Conservation (phyloP, 2,329 filamentous ascomycete genomes). For the Zymoseptoria pseudotritici region DNA sequence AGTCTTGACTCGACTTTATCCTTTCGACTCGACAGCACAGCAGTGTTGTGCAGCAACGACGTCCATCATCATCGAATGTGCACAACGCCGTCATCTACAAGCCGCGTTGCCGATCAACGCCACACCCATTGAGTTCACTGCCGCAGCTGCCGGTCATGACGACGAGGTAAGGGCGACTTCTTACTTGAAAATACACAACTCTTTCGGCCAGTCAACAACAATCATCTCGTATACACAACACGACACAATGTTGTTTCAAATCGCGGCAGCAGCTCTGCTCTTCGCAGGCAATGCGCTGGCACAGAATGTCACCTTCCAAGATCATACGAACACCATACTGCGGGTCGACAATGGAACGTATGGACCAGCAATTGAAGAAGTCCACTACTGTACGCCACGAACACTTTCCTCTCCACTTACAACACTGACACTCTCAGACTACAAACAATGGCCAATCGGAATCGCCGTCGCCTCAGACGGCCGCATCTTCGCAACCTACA, state of each 20-base stretch:
- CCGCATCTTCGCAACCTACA: constrained; percentile 41
- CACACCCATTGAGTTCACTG: not conserved
- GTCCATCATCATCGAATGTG: not conserved
- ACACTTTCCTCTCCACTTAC: not conserved
- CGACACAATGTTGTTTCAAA: not conserved
- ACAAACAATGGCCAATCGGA: constrained; percentile 42
- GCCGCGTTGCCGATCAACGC: not conserved
- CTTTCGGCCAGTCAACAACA: not conserved
- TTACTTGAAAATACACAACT: not conserved
- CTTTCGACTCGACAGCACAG: too few species aligned
- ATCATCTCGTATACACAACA: not conserved
- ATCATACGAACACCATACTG: constrained; percentile 28
- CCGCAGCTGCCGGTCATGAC: not conserved
- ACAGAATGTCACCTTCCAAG: constrained; percentile 19
- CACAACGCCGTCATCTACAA: not conserved
- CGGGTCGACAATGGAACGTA: constrained; percentile 43
- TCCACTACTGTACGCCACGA: constrained; percentile 34
- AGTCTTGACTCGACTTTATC: not conserved
- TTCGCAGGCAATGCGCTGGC: constrained; percentile 11
- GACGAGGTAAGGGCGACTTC: not conserved
- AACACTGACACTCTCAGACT: constrained; percentile 17
- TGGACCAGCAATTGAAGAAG: constrained; percentile 42
- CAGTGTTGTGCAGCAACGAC: not conserved
- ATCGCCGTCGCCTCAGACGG: constrained; percentile 38
- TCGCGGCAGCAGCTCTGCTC: constrained; percentile 3